These are phyloP conservation scores for Paspalum vaginatum DNA, from an alignment of 176 grass and related monocot genomes.

Conservation along the genomic window DNA sequence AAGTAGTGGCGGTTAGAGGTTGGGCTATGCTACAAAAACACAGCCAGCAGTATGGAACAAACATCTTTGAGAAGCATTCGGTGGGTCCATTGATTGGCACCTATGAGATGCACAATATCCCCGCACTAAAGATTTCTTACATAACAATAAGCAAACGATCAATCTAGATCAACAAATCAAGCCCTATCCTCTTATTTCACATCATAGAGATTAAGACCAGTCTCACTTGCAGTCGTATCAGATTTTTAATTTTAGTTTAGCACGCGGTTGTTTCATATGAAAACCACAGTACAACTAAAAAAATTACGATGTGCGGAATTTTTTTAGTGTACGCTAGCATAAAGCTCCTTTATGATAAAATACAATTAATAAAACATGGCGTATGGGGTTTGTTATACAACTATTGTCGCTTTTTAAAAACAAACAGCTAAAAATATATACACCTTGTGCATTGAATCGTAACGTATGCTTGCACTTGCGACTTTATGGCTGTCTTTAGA, in stretches of 20 bases:
- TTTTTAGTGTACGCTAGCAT: not conserved
- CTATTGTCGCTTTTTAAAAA: not conserved
- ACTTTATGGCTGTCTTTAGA: not conserved
- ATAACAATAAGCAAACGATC: not conserved
- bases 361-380: not conserved
- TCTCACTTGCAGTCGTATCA: not conserved
- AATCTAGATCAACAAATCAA: slow-evolving; percentile 11
- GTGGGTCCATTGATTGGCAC: slow-evolving; percentile 27
- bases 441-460: not conserved
- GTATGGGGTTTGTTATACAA: too few relatives aligned
- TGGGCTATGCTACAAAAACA: slow-evolving; percentile 34
- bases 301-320: not conserved
- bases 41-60: slow-evolving; percentile 41
- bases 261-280: not conserved
- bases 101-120: not conserved
- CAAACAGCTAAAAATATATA: not conserved
- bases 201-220: not conserved
- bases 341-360: not conserved
- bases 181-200: not conserved
- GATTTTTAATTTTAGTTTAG: not conserved
- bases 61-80: slow-evolving; percentile 30
- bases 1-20: slow-evolving; percentile 53
- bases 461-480: not conserved
- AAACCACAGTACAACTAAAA: not conserved
- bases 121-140: not conserved